Conservation (phyloP, 1,139 yeast species). For the Candida sp. region DNA sequence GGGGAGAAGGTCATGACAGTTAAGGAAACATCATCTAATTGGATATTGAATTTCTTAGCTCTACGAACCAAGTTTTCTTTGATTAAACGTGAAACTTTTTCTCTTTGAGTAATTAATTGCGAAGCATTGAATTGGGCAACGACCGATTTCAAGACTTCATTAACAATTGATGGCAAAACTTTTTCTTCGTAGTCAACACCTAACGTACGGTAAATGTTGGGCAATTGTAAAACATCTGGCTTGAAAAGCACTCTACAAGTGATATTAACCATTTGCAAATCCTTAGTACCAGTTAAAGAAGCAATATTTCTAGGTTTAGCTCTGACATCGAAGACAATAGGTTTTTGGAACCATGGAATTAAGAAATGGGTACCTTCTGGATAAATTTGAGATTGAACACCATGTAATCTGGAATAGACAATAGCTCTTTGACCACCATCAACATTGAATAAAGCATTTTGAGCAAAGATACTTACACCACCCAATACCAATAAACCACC, state of each 20-base stretch:
- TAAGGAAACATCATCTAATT: conserved; percentile 92
- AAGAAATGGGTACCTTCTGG: conserved; percentile 95
- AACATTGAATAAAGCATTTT: conserved; percentile 84
- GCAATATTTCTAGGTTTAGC: conserved; percentile 98
- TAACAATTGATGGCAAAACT: conserved; percentile 93
- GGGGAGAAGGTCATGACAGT: conserved; percentile 98
- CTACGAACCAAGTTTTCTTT: conserved; percentile 90
- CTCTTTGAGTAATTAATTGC: conserved; percentile 97
- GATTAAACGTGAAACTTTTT: conserved; percentile 86
- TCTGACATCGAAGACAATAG: conserved; percentile 89
- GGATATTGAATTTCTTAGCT: conserved; percentile 83
- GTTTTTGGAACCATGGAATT: conserved; percentile 94
- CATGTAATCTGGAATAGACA: conserved; percentile 82
- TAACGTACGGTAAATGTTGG: conserved; percentile 83
- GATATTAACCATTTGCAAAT: conserved; percentile 97
- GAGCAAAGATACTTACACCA: conserved; percentile 63
- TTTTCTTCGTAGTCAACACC: conserved; percentile 96
- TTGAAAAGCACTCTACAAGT: conserved; percentile 95
- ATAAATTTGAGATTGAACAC: conserved; percentile 82
- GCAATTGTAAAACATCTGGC: conserved; percentile 78
- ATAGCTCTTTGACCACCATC: conserved; percentile 99
- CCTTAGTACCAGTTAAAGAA: conserved; percentile 97
- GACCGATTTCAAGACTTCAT: conserved; percentile 93
- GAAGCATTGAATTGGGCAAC: conserved; percentile 99
- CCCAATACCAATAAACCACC: conserved; percentile 78